phyloP scores from a whole-genome alignment of 805 yeast genomes.

The Wickerhamiella lipophila region DNA sequence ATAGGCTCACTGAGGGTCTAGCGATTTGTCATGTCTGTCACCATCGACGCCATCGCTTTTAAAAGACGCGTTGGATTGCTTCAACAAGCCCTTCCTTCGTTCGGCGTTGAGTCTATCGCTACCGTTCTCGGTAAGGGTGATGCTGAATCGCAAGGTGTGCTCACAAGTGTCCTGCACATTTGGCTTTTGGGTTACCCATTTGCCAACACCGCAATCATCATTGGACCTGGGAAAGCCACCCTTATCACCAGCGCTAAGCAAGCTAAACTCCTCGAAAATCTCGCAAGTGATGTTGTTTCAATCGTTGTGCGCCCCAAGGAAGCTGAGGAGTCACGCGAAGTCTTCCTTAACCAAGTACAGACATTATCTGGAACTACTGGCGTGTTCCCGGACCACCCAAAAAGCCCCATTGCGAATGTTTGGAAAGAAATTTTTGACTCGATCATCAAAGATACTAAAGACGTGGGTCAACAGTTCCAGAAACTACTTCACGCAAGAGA shows the following conservation, averaged over 20 bases:
- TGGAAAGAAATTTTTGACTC: slow-evolving; percentile 38
- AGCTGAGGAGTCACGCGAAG: slow-evolving; percentile 53
- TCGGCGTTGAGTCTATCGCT: slow-evolving; percentile 39
- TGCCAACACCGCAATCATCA: slow-evolving; percentile 70
- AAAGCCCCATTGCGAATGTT: slow-evolving; percentile 74
- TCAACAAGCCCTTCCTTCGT: slow-evolving; percentile 21
- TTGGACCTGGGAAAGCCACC: slow-evolving; percentile 46
- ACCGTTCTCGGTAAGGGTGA: slow-evolving; percentile 75
- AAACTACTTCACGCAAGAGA: slow-evolving; percentile 63
- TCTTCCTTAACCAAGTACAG: slow-evolving; percentile 46
- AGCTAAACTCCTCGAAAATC: slow-evolving; percentile 59
- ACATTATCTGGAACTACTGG: slow-evolving; percentile 43
- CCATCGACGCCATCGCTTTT: slow-evolving; percentile 26
- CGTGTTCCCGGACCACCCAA: slow-evolving; percentile 58
- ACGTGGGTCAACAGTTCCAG: slow-evolving; percentile 42
- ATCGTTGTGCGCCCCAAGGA: slow-evolving; percentile 75
- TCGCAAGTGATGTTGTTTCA: slow-evolving; percentile 37
- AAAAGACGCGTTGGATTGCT: slow-evolving; percentile 25
- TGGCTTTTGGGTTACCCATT: slow-evolving; percentile 94
- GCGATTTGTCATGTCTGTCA: slow-evolving; percentile 14
- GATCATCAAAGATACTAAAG: slow-evolving; percentile 31
- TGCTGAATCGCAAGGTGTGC: slow-evolving; percentile 80
- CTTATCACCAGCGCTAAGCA: slow-evolving; percentile 74
- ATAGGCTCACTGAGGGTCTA: neutral
- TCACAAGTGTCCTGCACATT: slow-evolving; percentile 71